Conservation (phyloP, 768 basidiomycete species). For the Amanita polypyramis region DNA sequence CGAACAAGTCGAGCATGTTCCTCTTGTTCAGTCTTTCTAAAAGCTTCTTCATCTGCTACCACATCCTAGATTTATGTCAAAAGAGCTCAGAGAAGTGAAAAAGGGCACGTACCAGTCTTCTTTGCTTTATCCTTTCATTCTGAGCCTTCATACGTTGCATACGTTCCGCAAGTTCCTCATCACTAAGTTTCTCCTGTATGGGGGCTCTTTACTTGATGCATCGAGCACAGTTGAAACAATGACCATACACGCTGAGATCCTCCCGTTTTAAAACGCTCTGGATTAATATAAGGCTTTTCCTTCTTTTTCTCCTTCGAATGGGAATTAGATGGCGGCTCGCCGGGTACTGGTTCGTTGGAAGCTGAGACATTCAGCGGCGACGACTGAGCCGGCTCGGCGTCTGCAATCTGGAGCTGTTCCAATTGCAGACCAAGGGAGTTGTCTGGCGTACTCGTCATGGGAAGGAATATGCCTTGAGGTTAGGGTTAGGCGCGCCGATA, state of each 20-base stretch:
- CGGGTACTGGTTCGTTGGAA: conserved; percentile 7
- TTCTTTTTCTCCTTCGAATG: conserved; percentile 29
- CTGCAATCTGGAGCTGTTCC: conserved; percentile 10
- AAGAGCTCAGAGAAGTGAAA: neutral
- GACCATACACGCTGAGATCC: conserved; percentile 53
- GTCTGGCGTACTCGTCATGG: conserved; percentile 1
- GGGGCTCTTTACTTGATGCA: neutral
- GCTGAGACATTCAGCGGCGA: neutral
- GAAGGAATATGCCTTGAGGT: neutral
- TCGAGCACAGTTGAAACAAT: conserved; percentile 11
- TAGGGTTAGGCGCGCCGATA: conserved; percentile 4
- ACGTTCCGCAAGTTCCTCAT: conserved; percentile 55
- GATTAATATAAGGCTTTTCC: conserved; percentile 72
- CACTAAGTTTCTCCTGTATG: conserved; percentile 54
- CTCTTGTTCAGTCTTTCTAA: conserved; percentile 54
- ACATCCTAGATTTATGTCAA: conserved; percentile 39
- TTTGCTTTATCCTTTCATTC: conserved; percentile 70
- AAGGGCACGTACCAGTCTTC: conserved; percentile 39
- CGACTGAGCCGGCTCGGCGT: neutral
- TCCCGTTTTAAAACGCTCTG: conserved; percentile 77
- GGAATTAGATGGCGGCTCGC: conserved; percentile 12
- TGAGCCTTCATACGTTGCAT: conserved; percentile 64
- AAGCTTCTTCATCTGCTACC: conserved; percentile 72
- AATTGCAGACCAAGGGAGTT: conserved; percentile 14
- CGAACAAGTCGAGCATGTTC: conserved; percentile 51